Conservation (phyloP, 257 asterid species). For the Solanum piurae region DNA sequence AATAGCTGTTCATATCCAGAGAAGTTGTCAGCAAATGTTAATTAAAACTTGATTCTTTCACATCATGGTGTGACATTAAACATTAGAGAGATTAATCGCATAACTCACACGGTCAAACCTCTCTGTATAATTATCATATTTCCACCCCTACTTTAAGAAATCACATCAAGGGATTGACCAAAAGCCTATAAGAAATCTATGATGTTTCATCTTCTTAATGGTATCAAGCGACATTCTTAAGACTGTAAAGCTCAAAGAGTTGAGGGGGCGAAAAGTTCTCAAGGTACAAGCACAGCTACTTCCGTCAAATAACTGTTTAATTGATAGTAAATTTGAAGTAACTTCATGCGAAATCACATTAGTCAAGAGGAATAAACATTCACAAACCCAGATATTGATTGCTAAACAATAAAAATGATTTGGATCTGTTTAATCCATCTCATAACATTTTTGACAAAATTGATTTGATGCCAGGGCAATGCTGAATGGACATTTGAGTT, state of each 20-base stretch:
- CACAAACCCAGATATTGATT: neutral
- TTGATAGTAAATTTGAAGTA: neutral
- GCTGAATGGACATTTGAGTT: neutral
- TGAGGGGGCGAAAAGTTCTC: neutral
- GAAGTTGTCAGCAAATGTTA: neutral
- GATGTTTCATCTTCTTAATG: neutral
- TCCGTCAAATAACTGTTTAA: neutral
- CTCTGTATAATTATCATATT: neutral
- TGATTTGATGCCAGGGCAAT: neutral
- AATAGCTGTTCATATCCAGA: neutral
- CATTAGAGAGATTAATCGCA: neutral
- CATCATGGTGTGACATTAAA: neutral
- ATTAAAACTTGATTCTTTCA: neutral
- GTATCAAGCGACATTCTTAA: neutral
- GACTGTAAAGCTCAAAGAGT: neutral
- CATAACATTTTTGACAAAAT: neutral
- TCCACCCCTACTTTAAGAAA: neutral
- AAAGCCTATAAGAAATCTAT: neutral
- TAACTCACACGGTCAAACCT: neutral
- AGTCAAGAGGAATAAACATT: neutral
- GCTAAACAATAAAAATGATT: neutral
- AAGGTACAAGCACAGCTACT: neutral
- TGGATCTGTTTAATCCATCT: neutral
- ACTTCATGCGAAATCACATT: neutral
- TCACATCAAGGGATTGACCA: neutral